Base-by-base conservation (phyloP, 1,284 basidiomycete genomes). In the Ceratobasidium sp. region DNA sequence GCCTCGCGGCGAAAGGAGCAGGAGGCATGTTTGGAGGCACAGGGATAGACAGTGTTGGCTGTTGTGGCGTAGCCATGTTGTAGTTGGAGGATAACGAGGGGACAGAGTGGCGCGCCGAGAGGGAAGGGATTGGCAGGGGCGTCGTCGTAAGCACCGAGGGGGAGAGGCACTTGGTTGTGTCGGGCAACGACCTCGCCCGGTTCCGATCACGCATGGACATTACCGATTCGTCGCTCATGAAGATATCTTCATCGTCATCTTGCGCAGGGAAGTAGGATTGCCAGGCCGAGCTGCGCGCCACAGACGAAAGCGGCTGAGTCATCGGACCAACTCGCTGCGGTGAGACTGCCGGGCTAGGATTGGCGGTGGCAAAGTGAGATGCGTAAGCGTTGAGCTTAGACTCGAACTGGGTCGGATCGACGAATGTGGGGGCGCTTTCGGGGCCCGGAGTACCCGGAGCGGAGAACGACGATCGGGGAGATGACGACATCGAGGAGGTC, bases 151-250 rank as follows among this genome's bases (percentile, higher is more conserved):
- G 60, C 13, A 64, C 60, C 36, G 60, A 53, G 21, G 60, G 60
- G 14, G 60, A 64, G 36, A 64, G 60, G 50, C 60, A 64, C 50
- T 64, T 64, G 60, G 60, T 64, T 49, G 60, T 64, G 30, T 64
- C 60, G 23, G 60, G 60, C 27, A 64, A 23, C 0, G 60, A 64
- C 5, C 50, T 30, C 2, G 60, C 60, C 14, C 60, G 60, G n/a
- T 44, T 64, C 49, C 60, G 21, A 39, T 64, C 60, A 29, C 60
- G 60, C 60, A 64, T 64, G 21, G 60, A 64, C 60, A 64, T 64
- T 21, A 64, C 60, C 4, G 60, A 64, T 50, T 64, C 60, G 50
- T 64, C 60, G 27, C 60, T 64, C 60, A 64, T 64, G 23, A 64
- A 64, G 60, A 64, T 64, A 25, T 64, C 60, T 11, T 64, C 60